Base-by-base conservation (phyloP, 352 stramenopile species). In the Pythium coloratum region DNA sequence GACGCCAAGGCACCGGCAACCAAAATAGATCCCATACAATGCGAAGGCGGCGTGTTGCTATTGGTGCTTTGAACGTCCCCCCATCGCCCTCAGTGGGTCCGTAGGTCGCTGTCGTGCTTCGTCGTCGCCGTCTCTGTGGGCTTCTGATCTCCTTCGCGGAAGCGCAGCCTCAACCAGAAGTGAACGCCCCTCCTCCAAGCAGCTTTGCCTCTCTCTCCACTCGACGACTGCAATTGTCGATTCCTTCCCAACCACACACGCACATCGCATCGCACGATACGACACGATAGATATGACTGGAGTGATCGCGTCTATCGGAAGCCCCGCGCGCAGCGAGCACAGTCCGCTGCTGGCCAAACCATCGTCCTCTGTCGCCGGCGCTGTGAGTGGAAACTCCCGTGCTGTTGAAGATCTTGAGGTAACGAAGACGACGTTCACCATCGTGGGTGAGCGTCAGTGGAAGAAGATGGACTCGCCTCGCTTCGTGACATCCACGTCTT, bases 221-320 rank as follows among this genome's bases (percentile, higher is more conserved):
- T 69, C 62, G 55, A 46, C 55, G 46, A 24, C 20, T 24, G 7
- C 13, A 55, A 69, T 69, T 69, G 62, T 69, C 62, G 62, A 69
- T 63, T 68, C 62, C 32, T 42, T 46, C 18, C 32, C 49, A 5
- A 8, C 32, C 36, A 42, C 20, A 42, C 9, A 46, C 6, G 16
- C 46, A 30, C 46, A 2, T 20, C 46, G 20, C 7, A 18, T 30
- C 46, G 42, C 20, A 24, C 20, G 20, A 24, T 24, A 24, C 20
- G 20, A 24, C 14, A 24, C 42, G 12, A 3, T 30, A 6, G 46
- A 30, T 30, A 53, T 53, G 46, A 53, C 46, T 14, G 46, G 46
- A 5, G 46, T 53, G n/a, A 53, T 8, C 12, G 46, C 46, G n/a
- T 64, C 46, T 38, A 60, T 47, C 3, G 38, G 55, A 10, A 50